Evolutionary conservation across 768 basidiomycete species (phyloP), one percentile per base, ranked within the genome.

Genomic region (Calocera cornea): DNA sequence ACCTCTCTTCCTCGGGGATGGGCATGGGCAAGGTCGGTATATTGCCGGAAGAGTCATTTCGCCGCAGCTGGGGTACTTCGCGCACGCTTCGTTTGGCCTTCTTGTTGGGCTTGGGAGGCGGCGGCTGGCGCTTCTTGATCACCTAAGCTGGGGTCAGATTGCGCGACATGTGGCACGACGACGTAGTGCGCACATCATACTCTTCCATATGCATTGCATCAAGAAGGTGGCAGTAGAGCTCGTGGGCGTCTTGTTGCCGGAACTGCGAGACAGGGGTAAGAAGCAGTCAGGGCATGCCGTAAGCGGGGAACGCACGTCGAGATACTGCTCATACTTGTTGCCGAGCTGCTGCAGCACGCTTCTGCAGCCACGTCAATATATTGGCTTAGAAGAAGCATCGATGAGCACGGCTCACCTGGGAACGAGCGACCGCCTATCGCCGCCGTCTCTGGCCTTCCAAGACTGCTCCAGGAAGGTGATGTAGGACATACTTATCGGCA

Each of bases 201-300:
- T 97, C 94, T 75, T 97, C 95, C 92, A 95, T 95, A 65, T 91
- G 84, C 82, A 95, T 89, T 22, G 87, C 89, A 75, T 97, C 95
- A 41, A 97, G 79, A 68, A 97, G 80, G 70, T 94, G 93, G 36
- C 91, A 83, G 29, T 97, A 77, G 69, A 95, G 88, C 78, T 98
- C 95, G 75, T 97, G 95, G 27, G 94, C 92, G 73, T 98, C 95
- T 76, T 97, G 95, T 76, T 98, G 95, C 8, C 89, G 86, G 75
- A 94, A 95, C 73, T 76, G 60, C 17, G 11, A 22, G 19, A 19
- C 44, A 34, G 3, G 17, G 12, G 40, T 65, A 3, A 67, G 36
- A 49, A 31, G 36, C 19, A 22, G 2, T 22, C n/a, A n/a, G 16
- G 16, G 50, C 8, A 64, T 5, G 22, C 11, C 31, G 41, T 50